phyloP scores from a whole-genome alignment of 75 land plant genomes.

The Pinus tabuliformis region DNA sequence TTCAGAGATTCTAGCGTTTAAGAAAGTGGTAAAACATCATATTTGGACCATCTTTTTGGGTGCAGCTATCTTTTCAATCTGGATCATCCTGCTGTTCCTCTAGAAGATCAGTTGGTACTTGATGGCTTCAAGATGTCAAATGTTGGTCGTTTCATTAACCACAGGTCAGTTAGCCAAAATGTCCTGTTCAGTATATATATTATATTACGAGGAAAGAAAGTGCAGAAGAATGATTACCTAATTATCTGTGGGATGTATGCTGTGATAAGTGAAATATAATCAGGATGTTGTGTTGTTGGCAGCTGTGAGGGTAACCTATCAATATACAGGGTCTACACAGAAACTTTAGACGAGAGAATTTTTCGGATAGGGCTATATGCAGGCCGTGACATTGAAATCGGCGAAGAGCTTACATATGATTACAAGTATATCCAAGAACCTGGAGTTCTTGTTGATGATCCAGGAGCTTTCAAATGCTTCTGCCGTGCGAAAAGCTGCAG shows the following conservation, averaged over 20 bases:
- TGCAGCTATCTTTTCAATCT: slow-evolving; percentile 36
- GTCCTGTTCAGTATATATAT: background rate
- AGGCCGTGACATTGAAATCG: slow-evolving; percentile 31
- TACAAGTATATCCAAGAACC: slow-evolving; percentile 26
- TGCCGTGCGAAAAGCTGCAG: slow-evolving; percentile 2
- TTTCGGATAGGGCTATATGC: slow-evolving; percentile 41
- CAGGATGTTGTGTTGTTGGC: slow-evolving; percentile 4
- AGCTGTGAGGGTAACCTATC: slow-evolving; percentile 40
- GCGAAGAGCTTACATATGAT: slow-evolving; percentile 46
- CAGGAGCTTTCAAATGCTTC: slow-evolving; percentile 28
- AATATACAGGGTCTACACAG: slow-evolving; percentile 32
- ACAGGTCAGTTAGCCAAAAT: slow-evolving; percentile 22
- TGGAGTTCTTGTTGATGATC: slow-evolving; percentile 8
- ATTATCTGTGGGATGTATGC: background rate
- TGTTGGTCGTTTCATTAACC: slow-evolving; percentile 41
- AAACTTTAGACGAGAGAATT: slow-evolving; percentile 21
- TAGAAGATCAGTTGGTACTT: slow-evolving; percentile 23
- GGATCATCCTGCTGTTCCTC: slow-evolving; percentile 32
- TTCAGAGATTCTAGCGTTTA: background rate
- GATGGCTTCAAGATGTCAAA: slow-evolving; percentile 39
- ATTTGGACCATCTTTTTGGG: background rate
- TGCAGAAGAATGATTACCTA: background rate
- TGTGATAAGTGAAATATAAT: background rate
- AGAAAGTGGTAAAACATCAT: background rate
- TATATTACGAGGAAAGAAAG: background rate